Evolutionary conservation across 148 eudicot species (phyloP).

Genomic region (Hydrangea macrophylla): DNA sequence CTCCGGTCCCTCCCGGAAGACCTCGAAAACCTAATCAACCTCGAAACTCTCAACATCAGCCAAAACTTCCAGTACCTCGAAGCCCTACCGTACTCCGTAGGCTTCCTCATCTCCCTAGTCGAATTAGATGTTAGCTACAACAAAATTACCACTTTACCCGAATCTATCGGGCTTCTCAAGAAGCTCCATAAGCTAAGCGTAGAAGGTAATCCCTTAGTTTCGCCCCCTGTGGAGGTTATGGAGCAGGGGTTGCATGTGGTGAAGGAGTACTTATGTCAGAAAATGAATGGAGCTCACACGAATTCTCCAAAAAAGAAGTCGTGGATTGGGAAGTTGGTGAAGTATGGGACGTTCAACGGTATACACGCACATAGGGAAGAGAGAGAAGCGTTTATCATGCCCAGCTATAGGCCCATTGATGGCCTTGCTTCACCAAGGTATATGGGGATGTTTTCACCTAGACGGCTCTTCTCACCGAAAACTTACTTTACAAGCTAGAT

Average conservation of each 20-base stretch:
- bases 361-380: conserved; percentile 14
- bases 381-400: conserved; percentile 23
- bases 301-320: conserved; percentile 43
- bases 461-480: conserved; percentile 51
- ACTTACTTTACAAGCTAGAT: conserved; percentile 22
- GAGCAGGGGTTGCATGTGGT: conserved; percentile 54
- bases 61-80: conserved; percentile 70
- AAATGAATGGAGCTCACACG: conserved; percentile 41
- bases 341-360: conserved; percentile 44
- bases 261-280: conserved; percentile 52
- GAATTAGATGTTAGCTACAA: conserved; percentile 80
- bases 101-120: conserved; percentile 66
- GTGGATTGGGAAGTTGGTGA: conserved; percentile 55
- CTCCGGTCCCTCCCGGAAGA: conserved; percentile 72
- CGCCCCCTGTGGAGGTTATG: conserved; percentile 62
- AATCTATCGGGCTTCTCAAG: conserved; percentile 61
- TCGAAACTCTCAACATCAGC: conserved; percentile 61
- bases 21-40: conserved; percentile 62
- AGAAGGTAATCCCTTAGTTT: conserved; percentile 68
- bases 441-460: conserved; percentile 56
- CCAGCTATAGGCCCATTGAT: conserved; percentile 35
- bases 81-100: conserved; percentile 54
- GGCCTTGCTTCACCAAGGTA: conserved; percentile 61
- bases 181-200: conserved; percentile 63
- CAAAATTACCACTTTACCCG: conserved; percentile 40